Evolutionary conservation across 805 yeast species (phyloP), one percentile per base, ranked within the genome.

Genomic region (Wickerhamiella siamensis): DNA sequence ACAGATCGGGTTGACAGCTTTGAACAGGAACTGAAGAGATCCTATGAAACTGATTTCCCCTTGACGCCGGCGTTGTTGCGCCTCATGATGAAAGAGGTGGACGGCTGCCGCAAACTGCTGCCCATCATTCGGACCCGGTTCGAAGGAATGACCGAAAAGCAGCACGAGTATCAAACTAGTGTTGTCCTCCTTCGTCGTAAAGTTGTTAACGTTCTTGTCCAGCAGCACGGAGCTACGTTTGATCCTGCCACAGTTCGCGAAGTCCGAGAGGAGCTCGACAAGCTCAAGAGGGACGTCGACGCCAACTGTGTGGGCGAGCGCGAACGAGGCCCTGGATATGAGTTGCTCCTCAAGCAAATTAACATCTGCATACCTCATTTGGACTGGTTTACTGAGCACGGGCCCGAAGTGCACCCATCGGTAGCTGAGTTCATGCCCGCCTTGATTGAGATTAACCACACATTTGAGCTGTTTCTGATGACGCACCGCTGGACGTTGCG

Each of bases 401-500:
- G 56, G 18, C 42, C 47, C 8, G 33, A 43, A n/a, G 65, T 70
- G 5, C 74, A 68, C 39, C 61, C 71, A 10, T 61, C 69, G 39
- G 67, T 82, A 42, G 64, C 67, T 39, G 73, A 73, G 15, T 66
- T 81, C 22, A 87, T 82, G 61, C 69, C 72, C 38, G 69, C 73
- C 44, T 65, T 91, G 49, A 64, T 72, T 24, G 73, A 70, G 36
- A 68, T 84, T 51, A 83, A 84, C 58, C 68, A 74, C 19, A 77
- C 78, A 16, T 69, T 91, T 46, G 95, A 83, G 51, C 83, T 83
- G 50, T 65, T 91, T 47, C 68, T 88, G 52, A 75, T 91, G 36
- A 91, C 98, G 2, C 77, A 95, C 61, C 74, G 98, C 59, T 91
- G 99, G 99, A 88, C 97, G 2, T 67, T 91, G 64, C 75, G 99